Conservation (phyloP, 1,284 basidiomycete genomes). For the Fomes fomentarius region DNA sequence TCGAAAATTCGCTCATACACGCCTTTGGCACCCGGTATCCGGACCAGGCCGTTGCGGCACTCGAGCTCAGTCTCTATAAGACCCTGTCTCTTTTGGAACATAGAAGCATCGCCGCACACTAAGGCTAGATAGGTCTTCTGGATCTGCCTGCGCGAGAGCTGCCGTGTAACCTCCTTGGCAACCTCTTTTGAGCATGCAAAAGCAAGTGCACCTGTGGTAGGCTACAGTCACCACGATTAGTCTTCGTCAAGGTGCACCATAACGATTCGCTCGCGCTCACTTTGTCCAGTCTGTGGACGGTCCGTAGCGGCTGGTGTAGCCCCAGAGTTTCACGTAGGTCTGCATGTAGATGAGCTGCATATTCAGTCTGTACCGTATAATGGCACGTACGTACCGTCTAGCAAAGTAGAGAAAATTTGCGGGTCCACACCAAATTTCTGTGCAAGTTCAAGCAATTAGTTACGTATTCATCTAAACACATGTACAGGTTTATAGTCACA, state of each 20-base stretch:
- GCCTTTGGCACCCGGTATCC: neutral
- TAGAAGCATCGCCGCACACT: conserved; percentile 54
- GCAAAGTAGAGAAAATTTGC: conserved; percentile 4
- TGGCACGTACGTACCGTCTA: neutral
- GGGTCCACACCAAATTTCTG: conserved; percentile 21
- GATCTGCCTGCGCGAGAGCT: conserved; percentile 52
- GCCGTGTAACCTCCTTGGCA: conserved; percentile 55
- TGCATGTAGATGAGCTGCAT: conserved; percentile 27
- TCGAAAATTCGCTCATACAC: conserved; percentile 32
- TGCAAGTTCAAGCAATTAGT: neutral
- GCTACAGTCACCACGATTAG: conserved; percentile 37
- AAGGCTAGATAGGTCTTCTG: conserved; percentile 71
- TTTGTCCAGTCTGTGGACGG: conserved; percentile 74
- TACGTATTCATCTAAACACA: neutral
- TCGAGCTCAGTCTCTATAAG: conserved; percentile 48
- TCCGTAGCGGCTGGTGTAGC: conserved; percentile 42
- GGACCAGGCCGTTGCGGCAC: conserved; percentile 48
- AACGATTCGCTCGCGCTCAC: conserved; percentile 32
- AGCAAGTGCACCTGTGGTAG: conserved; percentile 65
- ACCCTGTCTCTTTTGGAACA: conserved; percentile 46
- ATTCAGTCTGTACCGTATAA: neutral
- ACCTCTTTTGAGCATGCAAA: conserved; percentile 49
- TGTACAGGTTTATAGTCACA: neutral
- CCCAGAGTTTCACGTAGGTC: conserved; percentile 42
- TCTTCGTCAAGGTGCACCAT: neutral